Evolutionary conservation across 2,329 filamentous ascomycete species (phyloP), one percentile per base, ranked within the genome.

Genomic region (Penicillium sp.): DNA sequence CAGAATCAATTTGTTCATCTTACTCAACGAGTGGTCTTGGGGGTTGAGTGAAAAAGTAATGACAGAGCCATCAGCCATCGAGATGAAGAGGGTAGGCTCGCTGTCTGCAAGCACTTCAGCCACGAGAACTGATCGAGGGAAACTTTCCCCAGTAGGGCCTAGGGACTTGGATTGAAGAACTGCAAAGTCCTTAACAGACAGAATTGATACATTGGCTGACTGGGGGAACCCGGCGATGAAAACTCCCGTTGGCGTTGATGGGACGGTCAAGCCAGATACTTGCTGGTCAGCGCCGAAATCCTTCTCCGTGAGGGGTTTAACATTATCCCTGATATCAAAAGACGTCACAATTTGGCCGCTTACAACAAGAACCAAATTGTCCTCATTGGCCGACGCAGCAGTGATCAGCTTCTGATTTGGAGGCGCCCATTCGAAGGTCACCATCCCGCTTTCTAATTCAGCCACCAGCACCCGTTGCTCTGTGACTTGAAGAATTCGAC

Each of bases 21-120:
- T 81, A 0, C 85, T 87, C 2, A 97, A 76, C 0, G 82, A 76
- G 56, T 83, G 83, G n/a, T 83, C 81, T 0, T 74, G 64, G 0
- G 77, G 72, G 30, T 89, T 83, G 34, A 96, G 81, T 30, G 85
- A 83, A 68, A 92, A 97, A 0, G 89, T 94, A 47, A 96, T 82
- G 1, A 99, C 89, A 57, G 89, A 90, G 4, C 94, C 94, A 72
- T 97, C 93, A 44, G 95, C 91, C 82, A 97, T 89, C 11, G 93
- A 89, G 30, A 96, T 82, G 57, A 99, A 89, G 0, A 99, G 79
- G 0, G 89, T 96, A 0, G 91, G 88, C 7, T 80, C 78, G 13
- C 87, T 86, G 41, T 79, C 72, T 11, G 74, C 69, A 30, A 97
- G 82, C 4, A 97, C 81, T 57, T 92, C 86, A 5, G 90, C 87